Percentiles rank a stretch among this genome's conserved stretches.
Conservation (phyloP, 2,329 filamentous ascomycete species). For the Aspergillus persii region DNA sequence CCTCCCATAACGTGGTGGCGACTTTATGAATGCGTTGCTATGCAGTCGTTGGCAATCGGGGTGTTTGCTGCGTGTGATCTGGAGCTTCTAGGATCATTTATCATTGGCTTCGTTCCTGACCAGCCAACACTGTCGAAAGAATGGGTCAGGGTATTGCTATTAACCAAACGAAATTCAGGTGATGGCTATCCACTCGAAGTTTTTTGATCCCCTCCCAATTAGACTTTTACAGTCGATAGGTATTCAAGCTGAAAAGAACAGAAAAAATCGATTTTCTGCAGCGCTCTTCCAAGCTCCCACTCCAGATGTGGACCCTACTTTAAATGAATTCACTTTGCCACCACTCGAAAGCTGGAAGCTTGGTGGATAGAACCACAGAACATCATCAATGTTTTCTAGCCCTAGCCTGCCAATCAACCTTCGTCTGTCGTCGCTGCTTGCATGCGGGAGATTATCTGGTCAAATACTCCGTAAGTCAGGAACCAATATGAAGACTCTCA, state of each 20-base stretch:
- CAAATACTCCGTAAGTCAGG: neutral
- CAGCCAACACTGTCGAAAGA: neutral
- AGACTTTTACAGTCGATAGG: neutral
- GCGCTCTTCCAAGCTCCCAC: neutral
- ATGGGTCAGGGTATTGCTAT: neutral
- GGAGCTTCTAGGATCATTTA: no score
- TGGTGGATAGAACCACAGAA: neutral
- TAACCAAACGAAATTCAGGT: neutral
- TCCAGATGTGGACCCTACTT: neutral
- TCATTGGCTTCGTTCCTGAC: neutral
- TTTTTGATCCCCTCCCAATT: neutral
- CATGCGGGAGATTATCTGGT: neutral
- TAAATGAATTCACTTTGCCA: neutral
- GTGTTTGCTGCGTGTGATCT: constrained; percentile 7
- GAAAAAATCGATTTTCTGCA: neutral
- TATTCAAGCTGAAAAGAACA: neutral
- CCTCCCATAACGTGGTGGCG: constrained; percentile 18
- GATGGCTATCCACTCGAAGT: neutral
- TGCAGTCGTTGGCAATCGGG: neutral
- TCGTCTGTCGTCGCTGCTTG: neutral
- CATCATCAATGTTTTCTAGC: neutral
- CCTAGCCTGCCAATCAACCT: neutral
- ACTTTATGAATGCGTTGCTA: constrained; percentile 17
- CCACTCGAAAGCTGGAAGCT: neutral
- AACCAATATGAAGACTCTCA: neutral